phyloP scores from a whole-genome alignment of 495 filamentous ascomycete genomes.

The Neurospora sp. region DNA sequence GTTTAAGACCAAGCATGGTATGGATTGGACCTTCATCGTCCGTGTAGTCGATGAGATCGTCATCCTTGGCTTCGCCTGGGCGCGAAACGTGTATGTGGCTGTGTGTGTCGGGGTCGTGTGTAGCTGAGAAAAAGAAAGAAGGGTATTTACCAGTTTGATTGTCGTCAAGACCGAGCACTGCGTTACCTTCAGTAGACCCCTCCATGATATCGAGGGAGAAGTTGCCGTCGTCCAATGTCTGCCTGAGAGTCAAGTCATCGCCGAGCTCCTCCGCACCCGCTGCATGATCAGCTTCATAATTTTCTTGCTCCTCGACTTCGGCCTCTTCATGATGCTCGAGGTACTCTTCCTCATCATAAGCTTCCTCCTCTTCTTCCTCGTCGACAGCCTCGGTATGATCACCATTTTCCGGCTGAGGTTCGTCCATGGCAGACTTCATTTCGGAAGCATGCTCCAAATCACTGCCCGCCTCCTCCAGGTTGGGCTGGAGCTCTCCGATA shows the following conservation, averaged over 20 bases:
- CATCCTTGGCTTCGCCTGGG: neutral
- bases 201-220: slow-evolving; percentile 2
- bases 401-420: neutral
- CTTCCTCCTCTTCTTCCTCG: neutral
- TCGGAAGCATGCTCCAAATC: neutral
- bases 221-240: neutral
- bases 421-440: neutral
- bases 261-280: neutral
- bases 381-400: neutral
- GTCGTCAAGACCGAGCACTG: neutral
- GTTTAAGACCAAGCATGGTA: neutral
- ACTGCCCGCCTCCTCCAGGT: neutral
- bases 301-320: neutral
- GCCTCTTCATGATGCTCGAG: neutral
- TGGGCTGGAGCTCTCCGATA: neutral
- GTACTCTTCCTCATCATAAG: neutral
- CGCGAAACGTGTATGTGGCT: neutral
- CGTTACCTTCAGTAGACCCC: neutral
- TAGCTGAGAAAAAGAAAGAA: slow-evolving; percentile 3
- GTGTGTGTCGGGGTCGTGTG: neutral
- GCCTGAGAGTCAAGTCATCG: neutral
- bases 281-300: neutral
- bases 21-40: slow-evolving; percentile 19
- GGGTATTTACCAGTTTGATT: slow-evolving; percentile 18
- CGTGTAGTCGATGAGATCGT: slow-evolving; percentile 20